Evolutionary conservation across 2,329 filamentous ascomycete genomes (phyloP), one percentile per base, ranked within the genome.

Genomic region (Diaporthe aspalathi): DNA sequence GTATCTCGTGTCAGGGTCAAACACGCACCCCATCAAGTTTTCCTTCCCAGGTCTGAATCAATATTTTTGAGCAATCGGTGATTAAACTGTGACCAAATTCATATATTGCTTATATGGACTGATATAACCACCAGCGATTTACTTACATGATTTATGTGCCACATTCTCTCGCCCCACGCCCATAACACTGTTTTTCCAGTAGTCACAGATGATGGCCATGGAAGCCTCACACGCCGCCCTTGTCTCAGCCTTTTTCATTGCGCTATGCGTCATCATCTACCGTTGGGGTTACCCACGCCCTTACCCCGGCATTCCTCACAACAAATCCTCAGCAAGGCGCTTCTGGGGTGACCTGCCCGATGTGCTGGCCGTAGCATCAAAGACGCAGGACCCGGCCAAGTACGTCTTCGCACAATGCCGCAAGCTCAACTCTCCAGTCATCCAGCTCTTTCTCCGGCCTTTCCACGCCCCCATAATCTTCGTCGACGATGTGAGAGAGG

Each of bases 361-460:
- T 4, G 20, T 56, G 16, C 53, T 35, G 16, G 32, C 17, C 5
- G 53, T 6, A 16, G 29, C 6, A 4, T n/a, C 17, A 7, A 38
- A 20, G 9, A 57, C 54, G 4, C 29, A 57, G 3, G 54, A 57
- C 32, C 54, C 54, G 3, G 20, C 20, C 54, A 57, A 57, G 5
- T 57, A 38, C 20, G 17, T 57, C 32, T 57, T 57, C 20, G 11
- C n/a, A 17, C 66, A 73, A 27, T 16, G 49, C 38, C 24, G 50
- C 14, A 56, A 67, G n/a, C 66, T 67, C 45, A 24, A 43, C 32
- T 67, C 71, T 22, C 70, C 74, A 49, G 52, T 75, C 27, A 49
- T 67, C 9, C 74, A 75, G 53, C 57, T 71, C 20, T 75, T 75
- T 40, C 57, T 74, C 22, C 24, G 47, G 24, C 72, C 74, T 0